Conservation (phyloP, 169 alveolate species). For the Cyclospora cayetanensis region DNA sequence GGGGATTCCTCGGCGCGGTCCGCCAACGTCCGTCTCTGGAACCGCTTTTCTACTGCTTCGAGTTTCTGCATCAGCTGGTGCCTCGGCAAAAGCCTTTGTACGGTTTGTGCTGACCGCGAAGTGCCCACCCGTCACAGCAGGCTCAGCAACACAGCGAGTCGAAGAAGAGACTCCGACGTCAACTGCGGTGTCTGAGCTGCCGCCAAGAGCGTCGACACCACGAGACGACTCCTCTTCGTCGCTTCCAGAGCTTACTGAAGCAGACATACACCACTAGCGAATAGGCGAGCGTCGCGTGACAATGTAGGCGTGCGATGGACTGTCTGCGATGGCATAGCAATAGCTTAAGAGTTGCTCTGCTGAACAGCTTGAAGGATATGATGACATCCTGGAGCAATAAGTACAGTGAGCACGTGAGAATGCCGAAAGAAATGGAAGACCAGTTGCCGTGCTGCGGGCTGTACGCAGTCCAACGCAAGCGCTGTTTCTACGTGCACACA, state of each 20-base stretch:
- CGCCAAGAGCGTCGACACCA: background rate
- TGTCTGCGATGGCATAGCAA: no score
- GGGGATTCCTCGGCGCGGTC: background rate
- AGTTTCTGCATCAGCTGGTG: background rate
- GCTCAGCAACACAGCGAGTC: background rate
- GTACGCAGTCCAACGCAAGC: no score
- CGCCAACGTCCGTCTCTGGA: background rate
- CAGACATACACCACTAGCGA: background rate
- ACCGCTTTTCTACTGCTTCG: background rate
- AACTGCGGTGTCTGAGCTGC: background rate
- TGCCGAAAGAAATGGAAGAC: no score
- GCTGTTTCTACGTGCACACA: no score
- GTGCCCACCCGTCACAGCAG: background rate
- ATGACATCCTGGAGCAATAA: no score
- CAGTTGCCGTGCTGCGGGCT: no score
- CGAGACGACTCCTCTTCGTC: constrained; percentile 6
- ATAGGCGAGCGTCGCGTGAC: background rate
- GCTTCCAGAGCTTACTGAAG: constrained; percentile 34
- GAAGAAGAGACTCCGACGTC: background rate
- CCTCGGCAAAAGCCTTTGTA: background rate
- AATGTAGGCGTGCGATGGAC: no score
- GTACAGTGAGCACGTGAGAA: no score
- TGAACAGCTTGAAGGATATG: no score
- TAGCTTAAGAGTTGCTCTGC: no score
- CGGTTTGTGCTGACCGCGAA: background rate